phyloP scores from a whole-genome alignment of 164 flowering plant species.

The Chimonanthus salicifolius region DNA sequence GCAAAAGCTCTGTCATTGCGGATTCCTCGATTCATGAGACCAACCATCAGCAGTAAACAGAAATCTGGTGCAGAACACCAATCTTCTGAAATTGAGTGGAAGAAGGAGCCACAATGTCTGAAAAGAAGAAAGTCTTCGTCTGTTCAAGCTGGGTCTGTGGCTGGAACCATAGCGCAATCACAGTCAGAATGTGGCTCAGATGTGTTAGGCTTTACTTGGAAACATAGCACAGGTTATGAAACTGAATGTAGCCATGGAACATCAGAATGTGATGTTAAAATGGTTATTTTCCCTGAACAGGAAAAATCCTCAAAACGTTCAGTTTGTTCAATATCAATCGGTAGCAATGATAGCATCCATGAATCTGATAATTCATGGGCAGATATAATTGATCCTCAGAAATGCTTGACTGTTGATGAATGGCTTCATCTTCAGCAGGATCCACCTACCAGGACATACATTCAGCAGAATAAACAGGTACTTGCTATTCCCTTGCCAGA shows the following conservation, averaged over 20 bases:
- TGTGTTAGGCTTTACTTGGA: constrained; percentile 24
- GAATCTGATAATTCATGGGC: constrained; percentile 6
- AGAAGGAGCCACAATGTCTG: constrained; percentile 11
- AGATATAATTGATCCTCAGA: constrained; percentile 6
- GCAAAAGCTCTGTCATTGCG: constrained; percentile 17
- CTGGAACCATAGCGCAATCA: constrained; percentile 27
- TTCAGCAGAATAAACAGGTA: constrained; percentile 22
- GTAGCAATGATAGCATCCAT: constrained; percentile 5
- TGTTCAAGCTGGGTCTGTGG: constrained; percentile 35
- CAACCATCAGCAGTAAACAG: constrained; percentile 50
- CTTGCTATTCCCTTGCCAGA: constrained; percentile 22
- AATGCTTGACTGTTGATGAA: constrained; percentile 21
- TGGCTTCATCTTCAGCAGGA: constrained; percentile 32
- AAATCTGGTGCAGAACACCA: constrained; percentile 27
- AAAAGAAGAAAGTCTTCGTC: constrained; percentile 28
- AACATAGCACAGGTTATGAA: constrained; percentile 26
- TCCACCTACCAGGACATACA: constrained; percentile 11
- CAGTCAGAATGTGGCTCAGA: constrained; percentile 38
- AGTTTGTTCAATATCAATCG: constrained; percentile 7
- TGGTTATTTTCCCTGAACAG: constrained; percentile 18
- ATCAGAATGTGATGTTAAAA: constrained; percentile 37
- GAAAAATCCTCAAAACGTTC: constrained; percentile 14
- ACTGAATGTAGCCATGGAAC: constrained; percentile 37
- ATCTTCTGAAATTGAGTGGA: constrained; percentile 9
- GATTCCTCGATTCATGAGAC: constrained; percentile 54